Base-by-base conservation (phyloP, 2,329 filamentous ascomycete species). In the Delphinella strobiligena region DNA sequence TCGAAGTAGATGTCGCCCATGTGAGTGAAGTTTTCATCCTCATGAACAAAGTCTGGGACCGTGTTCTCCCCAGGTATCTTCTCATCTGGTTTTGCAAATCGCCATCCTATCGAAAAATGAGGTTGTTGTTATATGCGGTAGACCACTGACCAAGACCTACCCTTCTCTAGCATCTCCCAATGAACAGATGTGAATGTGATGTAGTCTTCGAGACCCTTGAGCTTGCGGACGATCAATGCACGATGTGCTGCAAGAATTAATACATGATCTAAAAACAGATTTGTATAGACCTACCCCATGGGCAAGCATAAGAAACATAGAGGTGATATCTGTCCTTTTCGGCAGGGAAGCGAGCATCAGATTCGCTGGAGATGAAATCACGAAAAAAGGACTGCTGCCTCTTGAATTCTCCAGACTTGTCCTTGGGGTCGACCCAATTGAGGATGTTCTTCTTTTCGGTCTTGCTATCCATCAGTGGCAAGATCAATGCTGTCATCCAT, bases 241-340 rank as follows among this genome's bases (percentile, higher is more conserved):
- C 91, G 80, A 55, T 86, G 85, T 4, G 89, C 88, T 27, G 22
- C 12, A 12, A 7, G 7, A 12, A 27, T 7, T 27, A 7, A 7
- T 27, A 27, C 7, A 7, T 27, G 22, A 12, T 27, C 7, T 12
- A n/a, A n/a, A n/a, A n/a, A n/a, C n/a, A n/a, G n/a, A n/a, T n/a
- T n/a, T n/a, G n/a, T n/a, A n/a, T n/a, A n/a, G n/a, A 54, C 62
- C 42, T 53, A 72, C 69, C 80, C 88, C 88, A 95, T 3, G 88
- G 88, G 61, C 88, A 95, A 5, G 88, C 88, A 62, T 93, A 94
- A 53, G 82, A 89, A 49, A 94, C 81, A 58, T 89, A 98, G 51
- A 98, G 76, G 63, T 98, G 91, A 60, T 98, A 98, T 41, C 91
- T 74, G 38, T 74, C 85, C 63, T 84, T 85, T 64, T 96, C 89